Percentiles rank a stretch among this genome's conserved stretches.
These are phyloP conservation scores for Sistotremastrum niveocremeum DNA, from an alignment of 768 basidiomycete species.

Conservation along the genomic window DNA sequence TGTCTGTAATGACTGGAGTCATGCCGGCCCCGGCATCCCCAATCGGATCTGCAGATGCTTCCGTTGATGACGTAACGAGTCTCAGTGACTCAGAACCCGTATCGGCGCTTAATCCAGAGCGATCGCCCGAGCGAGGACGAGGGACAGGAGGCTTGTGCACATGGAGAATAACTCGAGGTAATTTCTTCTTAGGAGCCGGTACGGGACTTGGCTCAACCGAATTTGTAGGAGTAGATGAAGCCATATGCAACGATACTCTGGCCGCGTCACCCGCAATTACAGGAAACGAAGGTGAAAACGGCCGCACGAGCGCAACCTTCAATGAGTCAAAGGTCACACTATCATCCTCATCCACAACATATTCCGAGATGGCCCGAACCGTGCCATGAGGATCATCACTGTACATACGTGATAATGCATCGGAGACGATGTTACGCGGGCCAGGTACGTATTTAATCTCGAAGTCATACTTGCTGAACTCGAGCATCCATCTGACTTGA, in stretches of 20 bases:
- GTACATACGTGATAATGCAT: constrained; percentile 22
- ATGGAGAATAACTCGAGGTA: too few species aligned
- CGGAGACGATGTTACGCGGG: constrained; percentile 23
- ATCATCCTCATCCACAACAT: constrained; percentile 7
- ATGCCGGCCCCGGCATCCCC: constrained; percentile 3
- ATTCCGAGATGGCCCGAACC: constrained; percentile 12
- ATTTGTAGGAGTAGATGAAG: too few species aligned
- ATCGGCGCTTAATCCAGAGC: too few species aligned
- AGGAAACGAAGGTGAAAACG: too few species aligned
- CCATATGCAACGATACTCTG: too few species aligned
- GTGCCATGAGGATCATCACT: constrained; percentile 11
- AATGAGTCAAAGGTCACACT: too few species aligned
- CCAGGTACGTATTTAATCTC: constrained; percentile 25
- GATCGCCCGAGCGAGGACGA: too few species aligned
- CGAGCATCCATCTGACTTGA: constrained; percentile 26
- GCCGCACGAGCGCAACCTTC: too few species aligned
- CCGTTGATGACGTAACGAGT: constrained; percentile 8
- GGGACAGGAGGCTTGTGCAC: too few species aligned
- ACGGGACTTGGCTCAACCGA: too few species aligned
- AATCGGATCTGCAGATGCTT: constrained; percentile 6
- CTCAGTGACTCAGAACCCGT: constrained; percentile 4
- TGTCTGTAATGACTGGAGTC: background rate
- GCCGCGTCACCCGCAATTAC: too few species aligned
- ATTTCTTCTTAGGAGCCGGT: too few species aligned
- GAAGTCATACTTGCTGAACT: constrained; percentile 22